A percentile compares a stretch with the other conserved stretches of the same genome.
phyloP scores from a whole-genome alignment of 192 early-diverging fungal species.

The Rhizophagus prolifer region DNA sequence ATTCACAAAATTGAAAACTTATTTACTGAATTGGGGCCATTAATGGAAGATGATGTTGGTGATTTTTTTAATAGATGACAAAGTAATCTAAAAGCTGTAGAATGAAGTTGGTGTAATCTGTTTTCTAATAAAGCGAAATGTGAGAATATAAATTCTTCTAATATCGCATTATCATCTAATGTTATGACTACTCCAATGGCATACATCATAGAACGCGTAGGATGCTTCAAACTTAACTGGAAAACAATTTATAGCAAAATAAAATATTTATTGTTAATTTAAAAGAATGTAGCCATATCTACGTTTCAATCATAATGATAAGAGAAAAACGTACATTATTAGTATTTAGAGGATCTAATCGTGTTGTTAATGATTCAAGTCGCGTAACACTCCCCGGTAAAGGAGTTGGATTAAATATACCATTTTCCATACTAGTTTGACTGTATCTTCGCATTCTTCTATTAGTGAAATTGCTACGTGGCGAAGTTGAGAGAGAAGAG shows the following conservation, averaged over 20 bases:
- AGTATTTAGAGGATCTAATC: neutral
- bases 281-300: neutral
- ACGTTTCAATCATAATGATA: no score
- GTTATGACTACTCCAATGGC: constrained; percentile 54
- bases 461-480: constrained; percentile 39
- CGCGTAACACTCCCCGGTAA: constrained; percentile 35
- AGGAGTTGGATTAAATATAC: constrained; percentile 54
- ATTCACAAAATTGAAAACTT: neutral
- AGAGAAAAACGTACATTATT: neutral
- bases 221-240: constrained; percentile 40
- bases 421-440: constrained; percentile 59
- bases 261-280: no score
- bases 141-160: constrained; percentile 57
- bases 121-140: constrained; percentile 61
- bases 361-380: neutral
- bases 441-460: constrained; percentile 48
- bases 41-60: constrained; percentile 4
- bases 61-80: constrained; percentile 14
- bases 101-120: constrained; percentile 54
- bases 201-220: constrained; percentile 50
- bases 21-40: constrained; percentile 35
- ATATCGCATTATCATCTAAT: constrained; percentile 42
- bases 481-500: constrained; percentile 15
- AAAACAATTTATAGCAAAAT: neutral
- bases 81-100: constrained; percentile 44